Conservation (phyloP, 805 yeast species). For the Wickerhamiella australiensis region DNA sequence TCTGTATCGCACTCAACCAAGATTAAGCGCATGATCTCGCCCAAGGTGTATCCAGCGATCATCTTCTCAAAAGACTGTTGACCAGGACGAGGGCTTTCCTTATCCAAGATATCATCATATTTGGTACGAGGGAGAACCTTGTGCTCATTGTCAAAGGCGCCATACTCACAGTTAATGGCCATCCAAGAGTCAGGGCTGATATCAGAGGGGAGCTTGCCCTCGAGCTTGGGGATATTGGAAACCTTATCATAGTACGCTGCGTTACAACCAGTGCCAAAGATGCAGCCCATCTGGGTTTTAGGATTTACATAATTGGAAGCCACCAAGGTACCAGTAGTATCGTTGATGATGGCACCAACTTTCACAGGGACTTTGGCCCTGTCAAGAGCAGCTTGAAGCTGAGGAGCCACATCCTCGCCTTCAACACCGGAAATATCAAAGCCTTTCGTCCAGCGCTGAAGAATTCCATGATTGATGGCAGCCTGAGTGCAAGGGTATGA, state of each 20-base stretch:
- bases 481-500: slow-evolving; percentile 69
- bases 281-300: slow-evolving; percentile 82
- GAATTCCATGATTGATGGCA: slow-evolving; percentile 71
- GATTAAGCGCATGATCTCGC: slow-evolving; percentile 76
- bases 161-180: slow-evolving; percentile 98
- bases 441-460: slow-evolving; percentile 97
- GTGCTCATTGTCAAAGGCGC: slow-evolving; percentile 92
- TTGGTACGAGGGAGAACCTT: slow-evolving; percentile 74
- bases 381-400: slow-evolving; percentile 68
- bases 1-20: slow-evolving; percentile 57
- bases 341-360: slow-evolving; percentile 88
- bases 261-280: slow-evolving; percentile 95
- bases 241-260: slow-evolving; percentile 87
- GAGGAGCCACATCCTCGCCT: slow-evolving; percentile 86
- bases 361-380: slow-evolving; percentile 58
- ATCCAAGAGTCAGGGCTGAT: slow-evolving; percentile 53
- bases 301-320: slow-evolving; percentile 90
- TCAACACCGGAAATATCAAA: slow-evolving; percentile 88
- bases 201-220: slow-evolving; percentile 55
- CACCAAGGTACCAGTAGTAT: slow-evolving; percentile 92
- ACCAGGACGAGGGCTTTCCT: slow-evolving; percentile 86
- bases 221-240: slow-evolving; percentile 64
- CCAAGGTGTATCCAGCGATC: slow-evolving; percentile 94
- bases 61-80: slow-evolving; percentile 94
- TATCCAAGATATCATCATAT: slow-evolving; percentile 71